These are phyloP conservation scores for Lodderomyces theae DNA, from an alignment of 1,139 yeast species.

Conservation along the genomic window DNA sequence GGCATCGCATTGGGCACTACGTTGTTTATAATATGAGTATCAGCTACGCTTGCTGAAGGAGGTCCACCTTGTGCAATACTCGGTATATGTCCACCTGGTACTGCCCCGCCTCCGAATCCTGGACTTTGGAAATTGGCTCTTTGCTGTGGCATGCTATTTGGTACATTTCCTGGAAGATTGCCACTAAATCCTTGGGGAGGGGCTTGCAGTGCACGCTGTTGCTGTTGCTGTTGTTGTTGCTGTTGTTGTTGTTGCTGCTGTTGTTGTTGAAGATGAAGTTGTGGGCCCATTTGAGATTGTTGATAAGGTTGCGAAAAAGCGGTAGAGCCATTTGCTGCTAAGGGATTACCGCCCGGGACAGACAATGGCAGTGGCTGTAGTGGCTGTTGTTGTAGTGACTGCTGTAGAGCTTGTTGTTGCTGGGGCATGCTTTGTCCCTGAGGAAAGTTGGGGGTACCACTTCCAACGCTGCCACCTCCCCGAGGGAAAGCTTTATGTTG, in stretches of 20 bases:
- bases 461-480: background rate
- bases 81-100: constrained; percentile 14
- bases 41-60: constrained; percentile 5
- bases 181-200: constrained; percentile 7
- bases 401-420: constrained; percentile 6
- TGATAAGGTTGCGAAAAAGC: constrained; percentile 32
- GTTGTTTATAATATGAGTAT: background rate
- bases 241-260: constrained; percentile 3
- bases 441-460: background rate
- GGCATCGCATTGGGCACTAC: constrained; percentile 1
- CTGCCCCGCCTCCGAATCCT: constrained; percentile 15
- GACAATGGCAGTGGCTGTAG: constrained; percentile 3
- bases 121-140: constrained; percentile 1
- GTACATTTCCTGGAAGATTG: constrained; percentile 7
- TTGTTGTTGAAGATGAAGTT: background rate
- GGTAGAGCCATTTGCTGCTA: background rate
- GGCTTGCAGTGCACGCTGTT: too few relatives aligned
- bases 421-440: constrained; percentile 9
- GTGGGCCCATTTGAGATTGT: constrained; percentile 22
- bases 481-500: constrained; percentile 10
- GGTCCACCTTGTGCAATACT: constrained; percentile 6
- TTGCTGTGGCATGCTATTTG: constrained; percentile 18
- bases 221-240: background rate
- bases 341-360: constrained; percentile 1
- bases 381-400: constrained; percentile 5